Evolutionary conservation across 768 basidiomycete genomes (phyloP), one percentile per base, ranked within the genome.

Genomic region (Cubamyces sp.): DNA sequence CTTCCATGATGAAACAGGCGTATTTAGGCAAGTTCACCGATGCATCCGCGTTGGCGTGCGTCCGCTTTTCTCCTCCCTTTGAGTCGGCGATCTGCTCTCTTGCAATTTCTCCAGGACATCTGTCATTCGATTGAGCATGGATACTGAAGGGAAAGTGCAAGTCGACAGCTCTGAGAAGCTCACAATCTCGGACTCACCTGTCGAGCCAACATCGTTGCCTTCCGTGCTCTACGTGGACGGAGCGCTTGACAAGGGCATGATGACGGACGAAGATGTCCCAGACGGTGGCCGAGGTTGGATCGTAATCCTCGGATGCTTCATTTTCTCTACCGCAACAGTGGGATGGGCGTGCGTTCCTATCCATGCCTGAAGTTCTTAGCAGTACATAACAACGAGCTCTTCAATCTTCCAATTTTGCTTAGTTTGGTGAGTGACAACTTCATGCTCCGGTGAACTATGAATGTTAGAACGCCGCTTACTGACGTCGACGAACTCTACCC

Each of bases 231-330:
- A 21, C 25, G 37, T 39, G 19, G 28, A 45, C 34, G 26, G 50
- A 15, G 39, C 37, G 12, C 5, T 23, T 19, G 48, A 47, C 14
- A 49, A 49, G 30, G 11, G 9, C 9, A 12, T 12, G 3, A 6
- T 16, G 5, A 9, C 46, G 16, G 39, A 54, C 26, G 63, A 60
- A 49, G 54, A 58, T 5, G 53, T 57, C 54, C 72, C 72, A 0
- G 74, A 75, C 41, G 74, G 74, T 37, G 71, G 72, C 0, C 64
- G 70, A 15, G 74, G 71, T 0, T 74, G 74, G 74, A 60, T 74
- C 3, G 73, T 74, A 11, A 71, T 76, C n/a, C 45, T 70, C 5
- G 75, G 74, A 0, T 74, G 74, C 63, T 70, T 71, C 61, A 66
- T 71, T 3, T 72, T 70, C 66, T 66, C 58, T 11, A 60, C 67